phyloP scores from a whole-genome alignment of 306 rosid species.

The Macrotyloma uniflorum region DNA sequence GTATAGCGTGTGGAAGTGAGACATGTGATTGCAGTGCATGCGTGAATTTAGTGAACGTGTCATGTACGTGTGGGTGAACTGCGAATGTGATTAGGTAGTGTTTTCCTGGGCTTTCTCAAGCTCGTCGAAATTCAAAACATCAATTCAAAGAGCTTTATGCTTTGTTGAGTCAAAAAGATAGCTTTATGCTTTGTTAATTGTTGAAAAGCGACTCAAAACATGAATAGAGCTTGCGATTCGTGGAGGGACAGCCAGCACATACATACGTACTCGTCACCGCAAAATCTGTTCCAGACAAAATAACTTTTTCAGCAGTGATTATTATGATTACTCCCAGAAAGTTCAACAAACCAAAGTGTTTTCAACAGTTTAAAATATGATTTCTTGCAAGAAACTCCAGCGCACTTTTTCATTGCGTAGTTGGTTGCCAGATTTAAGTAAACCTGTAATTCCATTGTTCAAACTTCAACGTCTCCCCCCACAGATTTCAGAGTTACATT shows the following conservation, averaged over 20 bases:
- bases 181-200: slow-evolving; percentile 33
- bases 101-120: slow-evolving; percentile 19
- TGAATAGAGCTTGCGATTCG: not conserved
- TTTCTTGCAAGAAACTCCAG: slow-evolving; percentile 52
- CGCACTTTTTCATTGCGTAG: slow-evolving; percentile 43
- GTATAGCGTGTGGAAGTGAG: slow-evolving; percentile 7
- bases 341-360: slow-evolving; percentile 27
- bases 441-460: not conserved
- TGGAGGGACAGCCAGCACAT: slow-evolving; percentile 2
- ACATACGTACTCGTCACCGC: slow-evolving; percentile 6
- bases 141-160: slow-evolving; percentile 32
- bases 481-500: slow-evolving; percentile 20
- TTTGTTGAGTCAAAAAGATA: not conserved
- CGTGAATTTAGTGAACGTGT: slow-evolving; percentile 27
- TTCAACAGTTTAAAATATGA: slow-evolving; percentile 5
- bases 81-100: slow-evolving; percentile 1
- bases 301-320: slow-evolving; percentile 30
- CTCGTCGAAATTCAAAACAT: slow-evolving; percentile 6
- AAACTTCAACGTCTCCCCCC: slow-evolving; percentile 38
- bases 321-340: slow-evolving; percentile 45
- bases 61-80: not conserved
- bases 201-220: slow-evolving; percentile 29
- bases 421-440: slow-evolving; percentile 26
- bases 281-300: slow-evolving; percentile 22
- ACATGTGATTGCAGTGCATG: slow-evolving; percentile 12